Evolutionary conservation across 257 asterid genomes (phyloP).

Genomic region (Penstemon barbatus): DNA sequence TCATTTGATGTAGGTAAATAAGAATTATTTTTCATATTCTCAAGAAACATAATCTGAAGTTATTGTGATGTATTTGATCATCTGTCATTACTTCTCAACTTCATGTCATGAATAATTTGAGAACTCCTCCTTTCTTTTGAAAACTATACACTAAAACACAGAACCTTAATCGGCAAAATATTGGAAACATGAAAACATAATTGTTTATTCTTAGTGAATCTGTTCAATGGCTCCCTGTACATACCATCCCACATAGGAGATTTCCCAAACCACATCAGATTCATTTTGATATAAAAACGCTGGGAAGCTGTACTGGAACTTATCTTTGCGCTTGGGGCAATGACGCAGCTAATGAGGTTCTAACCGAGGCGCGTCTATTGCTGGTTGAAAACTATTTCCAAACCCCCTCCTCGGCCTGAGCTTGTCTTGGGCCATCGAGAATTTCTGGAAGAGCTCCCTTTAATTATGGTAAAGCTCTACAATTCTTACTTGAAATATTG

Average conservation of each 20-base stretch:
- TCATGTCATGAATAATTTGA: no score
- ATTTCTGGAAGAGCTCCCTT: constrained; percentile 13
- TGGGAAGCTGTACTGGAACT: background rate
- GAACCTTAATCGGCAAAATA: no score
- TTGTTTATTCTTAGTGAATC: no score
- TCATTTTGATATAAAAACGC: background rate
- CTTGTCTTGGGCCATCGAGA: constrained; percentile 3
- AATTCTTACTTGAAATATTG: background rate
- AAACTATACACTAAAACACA: no score
- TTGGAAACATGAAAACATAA: no score
- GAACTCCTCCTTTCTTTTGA: no score
- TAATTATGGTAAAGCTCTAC: constrained; percentile 2
- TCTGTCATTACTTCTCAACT: no score
- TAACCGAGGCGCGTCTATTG: constrained; percentile 17
- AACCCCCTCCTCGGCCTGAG: constrained; percentile 9
- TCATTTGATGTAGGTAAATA: no score
- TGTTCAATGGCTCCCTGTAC: no score
- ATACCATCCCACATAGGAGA: background rate
- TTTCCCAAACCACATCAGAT: background rate
- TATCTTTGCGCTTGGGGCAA: constrained; percentile 19
- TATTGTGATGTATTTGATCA: no score
- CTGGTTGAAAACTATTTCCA: constrained; percentile 18
- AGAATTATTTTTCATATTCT: no score
- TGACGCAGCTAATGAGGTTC: constrained; percentile 15
- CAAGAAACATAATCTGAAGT: no score